Evolutionary conservation across 257 asterid genomes (phyloP), one percentile per base, ranked within the genome.

Genomic region (Forsythia suspensa): DNA sequence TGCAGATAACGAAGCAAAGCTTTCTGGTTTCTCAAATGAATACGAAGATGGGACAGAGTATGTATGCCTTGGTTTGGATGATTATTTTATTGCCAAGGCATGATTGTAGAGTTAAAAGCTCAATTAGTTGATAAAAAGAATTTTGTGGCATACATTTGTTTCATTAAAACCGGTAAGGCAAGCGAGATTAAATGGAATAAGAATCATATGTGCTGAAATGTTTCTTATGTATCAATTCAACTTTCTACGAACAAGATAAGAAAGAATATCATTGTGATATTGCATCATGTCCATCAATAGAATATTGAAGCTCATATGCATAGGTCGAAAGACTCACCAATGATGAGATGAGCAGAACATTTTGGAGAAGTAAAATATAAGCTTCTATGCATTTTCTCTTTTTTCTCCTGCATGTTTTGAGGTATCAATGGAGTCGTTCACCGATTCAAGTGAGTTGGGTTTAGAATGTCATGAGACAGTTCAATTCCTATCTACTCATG

Each of bases 1-100:
- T 68, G 89, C 86, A 0, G 99, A 95, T 80, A 92, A 95, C 71
- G 76, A 86, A 80, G 88, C 82, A 46, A 95, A 95, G 87, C 98
- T 95, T 39, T 78, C 79, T 59, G 66, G 66, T 41, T 79, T 79
- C 71, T 83, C 91, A 18, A 72, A 79, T 74, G 82, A 63, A 71
- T 66, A 51, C 74, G 82, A 84, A 84, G 78, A 85, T 5, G 85
- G 72, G 46, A 72, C 77, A 42, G 76, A 36, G 94, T 95, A 85
- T 40, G 87, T 74, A 18, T 73, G 65, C 46, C 51, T 78, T 61
- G 69, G 7, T 9, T 24, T 61, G 4, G 15, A 61, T 20, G 36
- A 61, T 29, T 9, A 61, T 61, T 61, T 63, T 20, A 59, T 59
- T 59, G 12, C 11, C 16, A 16, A 52, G 21, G 13, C 8, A 2